Percentiles rank a stretch among this genome's conserved stretches.
phyloP scores from a whole-genome alignment of 257 asterid genomes.

The Penstemon newberryi region DNA sequence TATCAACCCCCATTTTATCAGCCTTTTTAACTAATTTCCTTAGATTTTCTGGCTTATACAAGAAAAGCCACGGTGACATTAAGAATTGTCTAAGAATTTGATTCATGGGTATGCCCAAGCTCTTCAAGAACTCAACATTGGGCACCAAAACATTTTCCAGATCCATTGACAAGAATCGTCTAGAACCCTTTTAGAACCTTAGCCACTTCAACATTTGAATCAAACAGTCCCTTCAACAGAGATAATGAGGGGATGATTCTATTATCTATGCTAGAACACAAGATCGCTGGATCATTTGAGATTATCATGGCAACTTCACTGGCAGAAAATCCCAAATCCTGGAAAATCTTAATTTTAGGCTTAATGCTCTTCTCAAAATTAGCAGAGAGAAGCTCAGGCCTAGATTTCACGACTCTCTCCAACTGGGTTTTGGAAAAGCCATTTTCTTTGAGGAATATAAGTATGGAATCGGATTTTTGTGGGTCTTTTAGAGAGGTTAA shows the following conservation, averaged over 20 bases:
- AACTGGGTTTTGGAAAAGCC: conserved; percentile 49
- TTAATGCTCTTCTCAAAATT: conserved; percentile 33
- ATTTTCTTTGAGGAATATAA: conserved; percentile 35
- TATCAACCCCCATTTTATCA: too few relatives aligned
- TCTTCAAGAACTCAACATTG: background rate
- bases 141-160: conserved; percentile 37
- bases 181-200: conserved; percentile 20
- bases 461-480: conserved; percentile 27
- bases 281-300: conserved; percentile 2
- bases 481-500: conserved; percentile 23
- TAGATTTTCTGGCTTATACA: background rate
- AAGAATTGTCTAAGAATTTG: background rate
- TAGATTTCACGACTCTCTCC: conserved; percentile 26
- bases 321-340: background rate
- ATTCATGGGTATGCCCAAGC: background rate
- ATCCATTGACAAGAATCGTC: conserved; percentile 30
- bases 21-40: background rate
- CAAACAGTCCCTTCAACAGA: conserved; percentile 32
- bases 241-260: conserved; percentile 29
- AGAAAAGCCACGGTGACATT: background rate
- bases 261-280: conserved; percentile 24
- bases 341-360: background rate
- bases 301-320: background rate
- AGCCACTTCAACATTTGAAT: conserved; percentile 33
- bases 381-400: conserved; percentile 24